Evolutionary conservation across 345 rosid genomes (phyloP), one percentile per base, ranked within the genome.

Genomic region (Kernera saxatilis): DNA sequence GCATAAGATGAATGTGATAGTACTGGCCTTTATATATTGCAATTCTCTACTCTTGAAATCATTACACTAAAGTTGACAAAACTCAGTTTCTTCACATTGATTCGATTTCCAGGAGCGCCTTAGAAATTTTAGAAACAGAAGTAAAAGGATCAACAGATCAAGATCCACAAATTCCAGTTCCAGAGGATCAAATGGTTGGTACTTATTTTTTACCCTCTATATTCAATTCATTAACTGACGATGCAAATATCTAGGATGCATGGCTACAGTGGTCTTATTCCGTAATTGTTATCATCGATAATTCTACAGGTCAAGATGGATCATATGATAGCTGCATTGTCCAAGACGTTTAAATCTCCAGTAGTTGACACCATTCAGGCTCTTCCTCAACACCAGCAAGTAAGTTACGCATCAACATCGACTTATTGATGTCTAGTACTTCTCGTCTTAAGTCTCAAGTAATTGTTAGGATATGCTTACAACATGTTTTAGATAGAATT

Each of bases 331-430:
- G 68, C 76, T 80, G 93, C 95, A 58, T 78, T 94, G 77, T 83
- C 99, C 44, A 91, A 88, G 77, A 88, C 96, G 32, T 93, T 82
- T 69, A 84, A 78, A 77, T 89, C 95, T 45, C 97, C 90, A 4
- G 59, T 79, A 69, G 90, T 91, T 17, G 93, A 94, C 77, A 94
- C 88, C 64, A 89, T 94, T 46, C 90, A 85, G 69, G 85, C 91
- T 54, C 95, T 94, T 78, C 97, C 99, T 55, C 97, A 89, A 76
- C 98, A 93, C 81, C 98, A 93, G 69, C 98, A 91, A 83, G 98
- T 93, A 77, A 79, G 81, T 77, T 35, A 44, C 39, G 21, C 21
- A 58, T 30, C 44, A 56, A 32, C 27, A 37, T 19, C 8, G 4
- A 45, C 14, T 45, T 44, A 6, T 52, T 50, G 41, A 49, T 71